Base-by-base conservation (phyloP, 2,329 filamentous ascomycete genomes). In the Pseudogymnoascus sp. region DNA sequence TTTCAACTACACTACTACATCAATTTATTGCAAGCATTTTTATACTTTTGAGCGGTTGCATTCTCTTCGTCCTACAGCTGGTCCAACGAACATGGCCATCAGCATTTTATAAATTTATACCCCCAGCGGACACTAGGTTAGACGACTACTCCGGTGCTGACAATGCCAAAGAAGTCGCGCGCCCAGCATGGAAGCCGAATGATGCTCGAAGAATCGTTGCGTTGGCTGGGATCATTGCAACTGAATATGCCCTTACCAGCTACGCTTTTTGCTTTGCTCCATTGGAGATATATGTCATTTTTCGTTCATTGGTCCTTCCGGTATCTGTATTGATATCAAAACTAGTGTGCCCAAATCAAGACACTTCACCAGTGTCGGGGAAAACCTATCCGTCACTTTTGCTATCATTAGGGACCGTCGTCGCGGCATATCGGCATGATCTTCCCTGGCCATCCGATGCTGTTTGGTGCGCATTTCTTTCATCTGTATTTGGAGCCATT, bases 161-260 rank as follows among this genome's bases (percentile, higher is more conserved):
- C 17, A 57, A 5, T 31, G 19, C 47, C 47, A 31, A 33, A 17
- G n/a, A 57, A 57, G 26, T 7, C 15, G 4, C 13, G 26, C 23
- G 2, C n/a, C 23, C n/a, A 57, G 13, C 26, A 31, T 57, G 26
- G 47, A 5, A 8, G 9, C 26, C n/a, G 10, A 11, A 19, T 33
- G 5, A 33, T 19, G 26, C 47, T 33, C 47, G 47, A 19, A 3
- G 15, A 13, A 13, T 57, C 1, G 10, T 57, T 57, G 26, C 26
- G 9, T 19, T 57, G 47, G 47, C 47, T 19, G 47, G n/a, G 26
- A 17, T 57, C 10, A 33, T 57, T 19, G 26, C 26, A 4, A 8
- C 47, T 57, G 47, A 57, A 57, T 31, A 57, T 57, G 26, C 47
- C 33, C 47, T 57, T 10, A 57, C 47, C 15, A 57, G n/a, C n/a